phyloP scores from a whole-genome alignment of 2,329 filamentous ascomycete species.

The Apiospora phragmitis region DNA sequence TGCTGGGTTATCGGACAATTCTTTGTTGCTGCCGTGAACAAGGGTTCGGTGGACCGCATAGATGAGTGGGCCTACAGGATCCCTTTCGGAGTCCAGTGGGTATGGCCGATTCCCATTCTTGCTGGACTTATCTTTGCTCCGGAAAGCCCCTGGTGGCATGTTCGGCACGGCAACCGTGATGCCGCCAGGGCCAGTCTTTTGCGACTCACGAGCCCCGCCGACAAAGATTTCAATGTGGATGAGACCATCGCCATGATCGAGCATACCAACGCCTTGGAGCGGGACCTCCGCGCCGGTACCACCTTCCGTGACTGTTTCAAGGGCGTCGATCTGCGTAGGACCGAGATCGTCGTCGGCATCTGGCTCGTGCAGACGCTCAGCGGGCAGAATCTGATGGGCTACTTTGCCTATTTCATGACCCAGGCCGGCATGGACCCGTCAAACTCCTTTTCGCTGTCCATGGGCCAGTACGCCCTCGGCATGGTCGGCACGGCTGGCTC shows the following conservation, averaged over 20 bases:
- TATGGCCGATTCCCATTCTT: slow-evolving; percentile 50
- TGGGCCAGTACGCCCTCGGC: slow-evolving; percentile 51
- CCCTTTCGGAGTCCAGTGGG: slow-evolving; percentile 54
- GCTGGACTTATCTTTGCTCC: slow-evolving; percentile 46
- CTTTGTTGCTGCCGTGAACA: slow-evolving; percentile 48
- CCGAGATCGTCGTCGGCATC: slow-evolving; percentile 51
- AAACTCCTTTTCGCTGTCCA: slow-evolving; percentile 46
- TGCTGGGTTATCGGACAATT: slow-evolving; percentile 60
- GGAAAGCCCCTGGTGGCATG: slow-evolving; percentile 53
- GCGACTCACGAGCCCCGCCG: slow-evolving; percentile 40
- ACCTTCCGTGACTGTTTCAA: slow-evolving; percentile 54
- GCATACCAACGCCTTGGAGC: slow-evolving; percentile 53
- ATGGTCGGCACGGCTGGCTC: slow-evolving; percentile 52
- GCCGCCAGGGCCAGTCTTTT: slow-evolving; percentile 42
- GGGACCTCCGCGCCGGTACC: slow-evolving; percentile 41
- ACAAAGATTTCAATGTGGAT: slow-evolving; percentile 43
- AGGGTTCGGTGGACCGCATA: slow-evolving; percentile 37
- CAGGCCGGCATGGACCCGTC: slow-evolving; percentile 46
- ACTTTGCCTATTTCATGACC: slow-evolving; percentile 46
- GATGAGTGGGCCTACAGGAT: slow-evolving; percentile 51
- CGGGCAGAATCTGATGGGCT: slow-evolving; percentile 51
- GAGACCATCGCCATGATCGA: slow-evolving; percentile 54
- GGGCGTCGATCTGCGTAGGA: slow-evolving; percentile 51
- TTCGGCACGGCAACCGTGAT: slow-evolving; percentile 43
- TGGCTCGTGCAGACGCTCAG: slow-evolving; percentile 51